Base-by-base conservation (phyloP, 306 rosid species). In the Cucurbita maxima region DNA sequence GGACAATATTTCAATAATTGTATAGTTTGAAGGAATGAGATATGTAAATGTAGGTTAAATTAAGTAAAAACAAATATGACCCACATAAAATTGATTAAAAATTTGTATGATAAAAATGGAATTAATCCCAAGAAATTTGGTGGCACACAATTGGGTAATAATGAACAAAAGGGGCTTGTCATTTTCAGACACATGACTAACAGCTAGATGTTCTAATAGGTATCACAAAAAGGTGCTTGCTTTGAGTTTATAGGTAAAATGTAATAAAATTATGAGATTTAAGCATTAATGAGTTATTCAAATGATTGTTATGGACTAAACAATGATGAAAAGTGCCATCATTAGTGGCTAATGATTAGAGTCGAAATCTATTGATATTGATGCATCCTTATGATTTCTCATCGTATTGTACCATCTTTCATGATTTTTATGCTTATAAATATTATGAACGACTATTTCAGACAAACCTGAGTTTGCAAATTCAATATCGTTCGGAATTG, bases 181-280 rank as follows among this genome's bases (percentile, higher is more conserved):
- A 68, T 47, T 44, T 68, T 68, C 43, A 68, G 43, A 22, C 58
- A 68, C 57, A 14, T 48, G 11, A 14, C 12, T 1, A 68, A 50
- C 56, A 25, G 73, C 73, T 68, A 68, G 14, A 47, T 48, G 73
- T 48, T 68, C 58, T 68, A 68, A 57, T 25, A 68, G 73, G 57
- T 68, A 68, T 68, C 72, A 68, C 6, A 68, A 48, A 68, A 68
- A 68, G 73, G 55, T 44, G 22, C 37, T 66, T 66, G 2, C 37
- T 66, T 66, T 66, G 72, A 11, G 50, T 37, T 63, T 11, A 63
- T 63, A 50, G 40, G 40, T 30, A 30, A 30, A 30, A 30, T 30
- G 34, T 30, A 30, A 30, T 30, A 30, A 30, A 30, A 30, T 30
- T 2, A 30, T 6, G n/a, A 67, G 55, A 67, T 47, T 45, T 67